phyloP scores from a whole-genome alignment of 1,284 basidiomycete genomes.

The Marasmius oreades region DNA sequence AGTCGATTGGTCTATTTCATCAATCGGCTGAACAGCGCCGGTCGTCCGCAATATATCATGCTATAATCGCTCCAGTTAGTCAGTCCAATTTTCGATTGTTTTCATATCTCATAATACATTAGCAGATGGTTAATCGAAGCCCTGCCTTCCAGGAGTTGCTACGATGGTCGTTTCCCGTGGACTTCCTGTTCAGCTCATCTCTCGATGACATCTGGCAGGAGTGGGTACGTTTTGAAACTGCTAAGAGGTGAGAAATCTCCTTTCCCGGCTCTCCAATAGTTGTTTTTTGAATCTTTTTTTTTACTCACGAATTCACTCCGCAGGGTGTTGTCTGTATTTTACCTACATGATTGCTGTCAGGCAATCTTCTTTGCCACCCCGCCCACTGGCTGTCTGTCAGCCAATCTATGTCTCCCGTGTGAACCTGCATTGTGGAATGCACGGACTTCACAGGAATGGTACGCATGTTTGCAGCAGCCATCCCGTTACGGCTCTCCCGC shows the following conservation, averaged over 20 bases:
- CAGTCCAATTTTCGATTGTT: not conserved
- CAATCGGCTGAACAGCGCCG: slow-evolving; percentile 1
- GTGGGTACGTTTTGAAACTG: slow-evolving; percentile 2
- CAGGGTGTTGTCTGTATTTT: not conserved
- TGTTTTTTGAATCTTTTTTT: not conserved
- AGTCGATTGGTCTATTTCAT: slow-evolving; percentile 2
- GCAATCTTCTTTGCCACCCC: slow-evolving; percentile 1
- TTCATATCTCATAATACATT: not conserved
- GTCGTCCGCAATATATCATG: slow-evolving; percentile 3
- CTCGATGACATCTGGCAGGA: not conserved
- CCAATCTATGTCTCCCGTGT: not conserved
- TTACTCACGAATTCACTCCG: not conserved
- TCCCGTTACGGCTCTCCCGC: not conserved
- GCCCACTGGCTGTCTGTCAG: not conserved
- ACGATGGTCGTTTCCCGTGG: not conserved
- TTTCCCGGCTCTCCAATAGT: not conserved
- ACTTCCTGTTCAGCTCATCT: not conserved
- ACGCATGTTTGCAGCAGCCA: not conserved
- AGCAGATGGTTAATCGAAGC: not conserved
- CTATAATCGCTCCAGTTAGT: slow-evolving; percentile 4
- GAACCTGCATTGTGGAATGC: slow-evolving; percentile 3
- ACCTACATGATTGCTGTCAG: not conserved
- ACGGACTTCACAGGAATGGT: not conserved
- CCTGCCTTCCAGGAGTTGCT: not conserved
- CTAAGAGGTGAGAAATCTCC: not conserved